Base-by-base conservation (phyloP, 345 rosid genomes). In the Bruguiera parviflora region DNA sequence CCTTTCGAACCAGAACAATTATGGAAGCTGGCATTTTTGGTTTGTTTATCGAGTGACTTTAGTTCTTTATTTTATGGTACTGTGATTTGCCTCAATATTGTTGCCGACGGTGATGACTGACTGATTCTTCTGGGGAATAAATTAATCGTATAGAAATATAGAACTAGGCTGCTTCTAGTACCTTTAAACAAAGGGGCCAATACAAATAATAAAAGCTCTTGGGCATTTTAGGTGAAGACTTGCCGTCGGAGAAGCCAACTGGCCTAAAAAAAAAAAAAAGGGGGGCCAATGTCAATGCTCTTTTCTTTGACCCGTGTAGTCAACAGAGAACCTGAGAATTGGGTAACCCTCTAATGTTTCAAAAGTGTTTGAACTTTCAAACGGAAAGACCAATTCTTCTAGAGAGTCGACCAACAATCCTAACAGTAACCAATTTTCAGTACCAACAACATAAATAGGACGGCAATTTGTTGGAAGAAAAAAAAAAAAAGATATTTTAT, bases 211-310 rank as follows among this genome's bases (percentile, higher is more conserved):
- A 39, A 39, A 51, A 73, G 32, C 5, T 29, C 35, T 13, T 22
- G 64, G 32, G 63, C 73, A 65, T 67, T 69, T 64, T 78, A 16
- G 80, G 77, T 77, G 73, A 61, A 62, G 70, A 60, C 13, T 13
- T 46, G 32, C 46, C 22, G 69, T 73, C 75, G 57, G 65, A 67
- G 18, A 21, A 3, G 72, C 71, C 2, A 53, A 63, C 66, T 75
- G 66, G 46, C 29, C 35, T 58, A n/a, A 56, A 16, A 57, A 67
- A 24, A 29, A 29, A 29, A 29, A 31, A 31, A 31, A 31, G 0
- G 56, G 46, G 33, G 76, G 58, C 60, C 60, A 25, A 24, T 73
- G 73, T 75, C 81, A 64, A 73, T 75, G 59, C 68, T 52, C 72
- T 25, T 59, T 66, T 65, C 56, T 71, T 43, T 65, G 69, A 65